Evolutionary conservation across 805 yeast genomes (phyloP).

Genomic region (Wickerhamomyces canadensis): DNA sequence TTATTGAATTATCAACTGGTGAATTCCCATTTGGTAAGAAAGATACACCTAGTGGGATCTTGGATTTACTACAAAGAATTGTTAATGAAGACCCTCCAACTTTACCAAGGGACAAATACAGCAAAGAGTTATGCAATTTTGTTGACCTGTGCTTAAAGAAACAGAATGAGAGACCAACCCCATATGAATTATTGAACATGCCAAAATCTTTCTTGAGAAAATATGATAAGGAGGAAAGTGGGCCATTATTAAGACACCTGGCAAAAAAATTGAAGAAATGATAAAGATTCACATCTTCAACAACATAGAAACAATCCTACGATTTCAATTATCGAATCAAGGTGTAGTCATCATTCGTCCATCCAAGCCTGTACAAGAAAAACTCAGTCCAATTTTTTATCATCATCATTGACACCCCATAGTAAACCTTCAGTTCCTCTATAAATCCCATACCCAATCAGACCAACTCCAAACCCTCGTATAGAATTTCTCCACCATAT

Average conservation of each 20-base stretch:
- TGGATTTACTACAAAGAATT: conserved; percentile 85
- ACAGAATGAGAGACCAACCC: conserved; percentile 61
- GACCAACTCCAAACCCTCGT: conserved; percentile 45
- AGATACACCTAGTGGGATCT: conserved; percentile 73
- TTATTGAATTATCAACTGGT: conserved; percentile 85
- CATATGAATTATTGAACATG: conserved; percentile 55
- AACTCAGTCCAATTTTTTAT: no score
- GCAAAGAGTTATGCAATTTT: conserved; percentile 53
- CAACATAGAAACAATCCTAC: no score
- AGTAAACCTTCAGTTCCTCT: conserved; percentile 62
- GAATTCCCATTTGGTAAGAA: conserved; percentile 68
- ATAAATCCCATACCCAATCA: conserved; percentile 52
- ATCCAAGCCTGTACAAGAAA: no score
- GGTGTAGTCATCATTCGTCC: not conserved
- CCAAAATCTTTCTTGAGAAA: conserved; percentile 26
- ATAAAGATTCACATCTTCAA: no score
- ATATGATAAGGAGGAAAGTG: conserved; percentile 28
- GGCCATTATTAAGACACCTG: conserved; percentile 35
- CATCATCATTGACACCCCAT: conserved; percentile 39
- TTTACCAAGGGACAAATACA: conserved; percentile 38
- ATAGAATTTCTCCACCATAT: conserved; percentile 58
- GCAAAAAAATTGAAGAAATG: conserved; percentile 30
- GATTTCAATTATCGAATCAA: no score
- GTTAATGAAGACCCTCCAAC: conserved; percentile 91
- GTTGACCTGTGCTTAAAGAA: conserved; percentile 73